Base-by-base conservation (phyloP, 176 grass and related monocot genomes). In the Saccharum spontaneum region DNA sequence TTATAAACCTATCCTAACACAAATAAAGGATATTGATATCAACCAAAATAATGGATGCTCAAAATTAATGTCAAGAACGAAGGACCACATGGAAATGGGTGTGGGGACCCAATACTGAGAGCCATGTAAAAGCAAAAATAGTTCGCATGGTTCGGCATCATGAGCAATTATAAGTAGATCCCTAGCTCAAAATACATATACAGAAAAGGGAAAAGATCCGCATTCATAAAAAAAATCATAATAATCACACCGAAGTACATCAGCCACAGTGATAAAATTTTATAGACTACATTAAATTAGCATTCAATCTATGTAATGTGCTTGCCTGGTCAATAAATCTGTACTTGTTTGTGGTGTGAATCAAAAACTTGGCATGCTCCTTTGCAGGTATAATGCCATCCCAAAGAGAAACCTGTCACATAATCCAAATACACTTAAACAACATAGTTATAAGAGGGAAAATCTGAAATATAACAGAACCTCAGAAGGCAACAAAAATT, bases 341-440 rank as follows among this genome's bases (percentile, higher is more conserved):
- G 77, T 99, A 99, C 57, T 99, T 99, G 62, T 99, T 99, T 87
- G 97, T 96, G n/a, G 94, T 96, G 79, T 96, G 97, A 79, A 94
- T 96, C 88, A 91, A 86, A 75, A 99, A 99, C 71, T 92, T 91
- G 7, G 97, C 89, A 13, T 96, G 90, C 62, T 96, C 94, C 80
- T 94, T 99, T 31, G 90, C 81, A 45, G 92, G 97, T 96, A 99
- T 99, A 20, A 99, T 99, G 79, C 94, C 97, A 91, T 99, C 97
- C 97, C 97, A 99, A 40, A 99, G 88, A 26, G 97, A 99, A 84
- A 94, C 93, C 94, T 99, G 89, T 18, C 6, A 78, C 65, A 73
- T 71, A 73, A 91, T 71, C 34, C 10, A 65, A 52, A 54, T 24
- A 36, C 8, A 87, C 30, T 78, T 7, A 33, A 1, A 20, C 12